Evolutionary conservation across 1,284 basidiomycete species (phyloP).

Genomic region (Leccinum ponderosum): DNA sequence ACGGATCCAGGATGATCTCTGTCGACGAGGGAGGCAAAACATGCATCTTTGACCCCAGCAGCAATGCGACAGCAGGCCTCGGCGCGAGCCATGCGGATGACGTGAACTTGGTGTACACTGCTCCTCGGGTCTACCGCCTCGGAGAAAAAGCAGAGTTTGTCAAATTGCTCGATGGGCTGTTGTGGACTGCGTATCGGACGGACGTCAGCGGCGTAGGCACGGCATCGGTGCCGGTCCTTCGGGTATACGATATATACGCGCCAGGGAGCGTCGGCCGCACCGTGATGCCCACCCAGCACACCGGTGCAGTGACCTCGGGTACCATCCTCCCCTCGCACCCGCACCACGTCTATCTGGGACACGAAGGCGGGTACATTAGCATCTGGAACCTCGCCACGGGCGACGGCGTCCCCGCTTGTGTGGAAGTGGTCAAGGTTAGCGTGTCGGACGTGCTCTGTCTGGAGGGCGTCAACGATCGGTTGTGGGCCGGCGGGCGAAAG

Average conservation of each 20-base stretch:
- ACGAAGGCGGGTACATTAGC: constrained; percentile 88
- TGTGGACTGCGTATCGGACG: constrained; percentile 78
- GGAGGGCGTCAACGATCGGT: constrained; percentile 74
- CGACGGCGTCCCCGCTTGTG: constrained; percentile 55
- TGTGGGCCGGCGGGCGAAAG: constrained; percentile 86
- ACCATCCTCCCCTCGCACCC: constrained; percentile 74
- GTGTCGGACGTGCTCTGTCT: constrained; percentile 78
- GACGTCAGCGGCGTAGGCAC: constrained; percentile 45
- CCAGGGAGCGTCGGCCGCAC: constrained; percentile 49
- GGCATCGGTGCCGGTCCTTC: constrained; percentile 66
- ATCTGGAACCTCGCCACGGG: constrained; percentile 66
- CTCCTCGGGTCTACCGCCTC: constrained; percentile 68
- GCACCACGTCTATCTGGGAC: constrained; percentile 80
- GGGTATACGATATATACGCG: constrained; percentile 74
- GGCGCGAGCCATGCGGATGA: constrained; percentile 39
- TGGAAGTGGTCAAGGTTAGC: constrained; percentile 75
- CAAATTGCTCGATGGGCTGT: constrained; percentile 65
- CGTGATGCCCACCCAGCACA: constrained; percentile 57
- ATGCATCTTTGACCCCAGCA: constrained; percentile 63
- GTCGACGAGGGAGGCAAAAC: constrained; percentile 85
- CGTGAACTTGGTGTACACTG: constrained; percentile 42
- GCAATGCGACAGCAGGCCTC: constrained; percentile 17
- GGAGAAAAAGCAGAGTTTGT: constrained; percentile 83
- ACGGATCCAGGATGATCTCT: constrained; percentile 69
- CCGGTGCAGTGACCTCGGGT: constrained; percentile 83